phyloP scores from a whole-genome alignment of 441 rosid genomes.

The Euphorbia corollata region DNA sequence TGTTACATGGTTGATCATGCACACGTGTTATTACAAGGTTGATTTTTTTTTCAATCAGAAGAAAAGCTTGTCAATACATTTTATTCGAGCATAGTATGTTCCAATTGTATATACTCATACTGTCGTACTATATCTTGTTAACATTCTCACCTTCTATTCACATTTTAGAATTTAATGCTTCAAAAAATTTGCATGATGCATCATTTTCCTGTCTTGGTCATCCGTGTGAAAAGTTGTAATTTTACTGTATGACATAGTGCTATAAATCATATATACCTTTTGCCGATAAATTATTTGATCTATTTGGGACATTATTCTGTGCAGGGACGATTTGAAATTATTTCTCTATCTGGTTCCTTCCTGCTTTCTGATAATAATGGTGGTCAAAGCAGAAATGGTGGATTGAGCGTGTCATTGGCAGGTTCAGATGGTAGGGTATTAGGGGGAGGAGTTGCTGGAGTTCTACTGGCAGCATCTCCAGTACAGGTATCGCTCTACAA shows the following conservation, averaged over 20 bases:
- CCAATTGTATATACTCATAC: not conserved
- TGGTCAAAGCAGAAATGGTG: slow-evolving; percentile 39
- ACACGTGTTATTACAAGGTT: not conserved
- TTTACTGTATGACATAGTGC: not conserved
- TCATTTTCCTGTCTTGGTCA: not conserved
- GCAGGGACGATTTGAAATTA: slow-evolving; percentile 88
- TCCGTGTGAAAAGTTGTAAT: not conserved
- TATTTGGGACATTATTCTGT: slow-evolving; percentile 15
- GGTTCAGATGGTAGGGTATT: slow-evolving; percentile 78
- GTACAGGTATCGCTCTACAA: slow-evolving; percentile 54
- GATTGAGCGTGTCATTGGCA: slow-evolving; percentile 74
- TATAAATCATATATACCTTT: not conserved
- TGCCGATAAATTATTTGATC: not conserved
- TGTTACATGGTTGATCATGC: not conserved
- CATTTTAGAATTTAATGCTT: not conserved
- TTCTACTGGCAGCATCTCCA: slow-evolving; percentile 71
- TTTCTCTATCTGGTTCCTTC: slow-evolving; percentile 76
- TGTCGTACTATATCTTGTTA: not conserved
- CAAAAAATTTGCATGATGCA: not conserved
- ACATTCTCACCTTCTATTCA: not conserved
- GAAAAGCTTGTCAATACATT: not conserved
- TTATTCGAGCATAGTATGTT: not conserved
- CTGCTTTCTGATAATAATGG: slow-evolving; percentile 52
- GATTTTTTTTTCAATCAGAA: not conserved
- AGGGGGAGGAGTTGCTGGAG: slow-evolving; percentile 87